Percentiles rank a stretch among this genome's conserved stretches.
These are phyloP conservation scores for Hymenoscyphus albidus DNA, from an alignment of 2,329 filamentous ascomycete species.

Conservation along the genomic window DNA sequence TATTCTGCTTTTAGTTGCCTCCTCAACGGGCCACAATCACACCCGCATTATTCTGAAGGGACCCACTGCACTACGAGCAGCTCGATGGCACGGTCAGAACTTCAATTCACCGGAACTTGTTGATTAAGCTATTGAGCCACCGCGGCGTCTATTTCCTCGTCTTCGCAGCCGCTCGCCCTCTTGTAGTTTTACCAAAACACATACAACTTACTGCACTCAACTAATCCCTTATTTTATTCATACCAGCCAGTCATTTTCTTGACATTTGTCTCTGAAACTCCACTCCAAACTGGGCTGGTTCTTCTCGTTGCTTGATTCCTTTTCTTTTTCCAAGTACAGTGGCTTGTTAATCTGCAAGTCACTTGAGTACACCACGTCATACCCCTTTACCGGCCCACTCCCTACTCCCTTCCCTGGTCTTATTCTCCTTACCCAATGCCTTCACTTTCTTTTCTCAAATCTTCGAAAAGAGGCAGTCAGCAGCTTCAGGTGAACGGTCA, in stretches of 20 bases:
- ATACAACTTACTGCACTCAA: too few relatives aligned
- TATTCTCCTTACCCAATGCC: constrained; percentile 1
- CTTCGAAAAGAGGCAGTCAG: constrained; percentile 16
- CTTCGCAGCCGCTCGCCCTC: too few relatives aligned
- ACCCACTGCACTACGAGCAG: background rate
- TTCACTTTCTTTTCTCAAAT: constrained; percentile 24
- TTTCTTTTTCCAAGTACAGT: background rate
- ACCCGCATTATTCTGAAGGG: background rate
- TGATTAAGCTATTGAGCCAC: background rate
- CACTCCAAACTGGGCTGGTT: too few relatives aligned
- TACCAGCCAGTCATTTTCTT: too few relatives aligned
- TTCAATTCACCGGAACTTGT: background rate
- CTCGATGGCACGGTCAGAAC: background rate
- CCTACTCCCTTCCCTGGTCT: background rate
- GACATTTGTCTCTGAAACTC: too few relatives aligned
- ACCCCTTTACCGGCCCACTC: background rate
- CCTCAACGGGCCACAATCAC: background rate
- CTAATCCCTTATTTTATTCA: too few relatives aligned
- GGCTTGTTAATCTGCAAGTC: background rate
- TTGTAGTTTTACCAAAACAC: too few relatives aligned
- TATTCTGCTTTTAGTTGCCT: background rate
- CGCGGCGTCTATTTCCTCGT: background rate
- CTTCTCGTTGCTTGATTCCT: background rate
- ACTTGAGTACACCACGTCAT: background rate
- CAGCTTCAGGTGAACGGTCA: constrained; percentile 18